Evolutionary conservation across 176 grass and related monocot species (phyloP).

Genomic region (Carex cristatella): DNA sequence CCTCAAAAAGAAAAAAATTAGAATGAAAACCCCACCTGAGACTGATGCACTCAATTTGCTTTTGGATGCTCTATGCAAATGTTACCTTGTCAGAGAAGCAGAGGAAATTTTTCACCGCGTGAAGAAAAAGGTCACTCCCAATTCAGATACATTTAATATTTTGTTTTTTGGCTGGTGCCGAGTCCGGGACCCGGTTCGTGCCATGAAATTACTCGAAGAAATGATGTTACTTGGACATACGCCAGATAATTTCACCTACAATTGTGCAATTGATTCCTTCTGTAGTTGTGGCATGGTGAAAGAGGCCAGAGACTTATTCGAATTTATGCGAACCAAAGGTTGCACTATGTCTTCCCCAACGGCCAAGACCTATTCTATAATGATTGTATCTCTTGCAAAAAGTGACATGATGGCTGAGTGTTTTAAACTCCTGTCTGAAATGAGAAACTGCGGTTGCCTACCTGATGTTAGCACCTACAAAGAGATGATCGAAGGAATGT

Average conservation of each 20-base stretch:
- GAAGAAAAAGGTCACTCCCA: constrained; percentile 53
- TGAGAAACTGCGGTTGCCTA: constrained; percentile 72
- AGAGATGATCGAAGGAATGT: constrained; percentile 94
- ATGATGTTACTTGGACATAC: constrained; percentile 57
- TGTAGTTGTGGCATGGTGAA: constrained; percentile 62
- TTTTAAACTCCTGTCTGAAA: constrained; percentile 69
- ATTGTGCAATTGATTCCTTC: constrained; percentile 79
- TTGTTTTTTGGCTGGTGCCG: constrained; percentile 90
- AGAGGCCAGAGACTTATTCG: constrained; percentile 75
- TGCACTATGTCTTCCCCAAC: constrained; percentile 70
- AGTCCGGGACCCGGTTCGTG: constrained; percentile 53
- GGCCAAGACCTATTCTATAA: constrained; percentile 63
- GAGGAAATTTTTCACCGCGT: constrained; percentile 54
- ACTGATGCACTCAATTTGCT: constrained; percentile 73
- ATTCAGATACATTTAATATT: constrained; percentile 58
- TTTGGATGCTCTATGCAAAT: constrained; percentile 82
- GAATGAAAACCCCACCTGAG: constrained; percentile 55
- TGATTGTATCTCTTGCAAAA: constrained; percentile 78
- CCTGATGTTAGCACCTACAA: constrained; percentile 85
- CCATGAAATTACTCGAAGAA: constrained; percentile 93
- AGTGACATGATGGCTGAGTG: constrained; percentile 56
- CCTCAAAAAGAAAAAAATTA: constrained; percentile 59
- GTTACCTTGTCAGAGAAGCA: constrained; percentile 67
- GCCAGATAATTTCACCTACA: constrained; percentile 87
- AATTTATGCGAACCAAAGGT: constrained; percentile 83